Conservation (phyloP, 1,284 basidiomycete species). For the Microbotryum saponariae region DNA sequence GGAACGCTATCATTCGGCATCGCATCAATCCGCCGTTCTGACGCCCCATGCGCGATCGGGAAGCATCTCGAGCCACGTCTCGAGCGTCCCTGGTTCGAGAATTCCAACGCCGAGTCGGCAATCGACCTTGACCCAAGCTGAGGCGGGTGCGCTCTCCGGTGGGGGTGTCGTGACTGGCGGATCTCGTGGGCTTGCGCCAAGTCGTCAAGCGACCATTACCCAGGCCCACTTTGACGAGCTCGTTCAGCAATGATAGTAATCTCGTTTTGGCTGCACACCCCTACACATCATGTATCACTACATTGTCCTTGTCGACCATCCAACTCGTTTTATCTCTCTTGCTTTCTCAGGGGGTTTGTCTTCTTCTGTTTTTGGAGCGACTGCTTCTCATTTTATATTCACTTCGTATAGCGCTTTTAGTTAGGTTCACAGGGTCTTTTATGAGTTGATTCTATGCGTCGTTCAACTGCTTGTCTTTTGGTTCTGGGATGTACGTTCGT, state of each 20-base stretch:
- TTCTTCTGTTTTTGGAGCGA: not conserved
- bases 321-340: not conserved
- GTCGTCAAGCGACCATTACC: conserved; percentile 2
- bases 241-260: not conserved
- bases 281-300: not conserved
- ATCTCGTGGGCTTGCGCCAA: not conserved
- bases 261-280: too few relatives aligned
- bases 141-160: too few relatives aligned
- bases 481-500: not conserved
- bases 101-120: too few relatives aligned
- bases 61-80: too few relatives aligned
- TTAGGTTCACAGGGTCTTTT: too few relatives aligned
- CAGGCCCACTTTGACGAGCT: not conserved
- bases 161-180: too few relatives aligned
- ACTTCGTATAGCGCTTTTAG: too few relatives aligned
- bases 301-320: not conserved
- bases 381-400: too few relatives aligned
- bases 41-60: too few relatives aligned
- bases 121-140: not conserved
- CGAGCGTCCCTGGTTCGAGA: too few relatives aligned
- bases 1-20: conserved; percentile 16
- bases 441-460: too few relatives aligned
- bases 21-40: conserved; percentile 4
- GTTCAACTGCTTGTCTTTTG: not conserved
- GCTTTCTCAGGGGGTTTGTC: not conserved